Percentiles rank a stretch among this genome's conserved stretches.
These are phyloP conservation scores for Teunomyces atbi DNA, from an alignment of 805 yeast genomes.

Conservation along the genomic window DNA sequence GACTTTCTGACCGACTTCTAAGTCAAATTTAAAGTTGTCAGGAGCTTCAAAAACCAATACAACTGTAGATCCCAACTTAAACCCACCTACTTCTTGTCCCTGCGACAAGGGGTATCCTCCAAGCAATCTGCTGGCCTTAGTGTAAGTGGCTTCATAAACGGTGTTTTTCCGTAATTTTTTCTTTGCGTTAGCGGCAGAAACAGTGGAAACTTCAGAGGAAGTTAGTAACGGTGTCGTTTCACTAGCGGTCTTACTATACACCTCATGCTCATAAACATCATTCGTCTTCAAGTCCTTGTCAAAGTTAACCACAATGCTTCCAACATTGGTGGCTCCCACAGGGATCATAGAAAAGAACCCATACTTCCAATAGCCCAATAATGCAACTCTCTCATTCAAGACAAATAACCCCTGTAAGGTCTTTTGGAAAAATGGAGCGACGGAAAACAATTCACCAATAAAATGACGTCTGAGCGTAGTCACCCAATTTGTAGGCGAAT, in stretches of 20 bases:
- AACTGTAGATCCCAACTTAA: slow-evolving; percentile 94
- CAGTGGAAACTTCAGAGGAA: neutral
- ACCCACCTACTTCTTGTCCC: slow-evolving; percentile 97
- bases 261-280: slow-evolving; percentile 56
- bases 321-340: slow-evolving; percentile 98
- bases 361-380: slow-evolving; percentile 93
- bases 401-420: slow-evolving; percentile 85
- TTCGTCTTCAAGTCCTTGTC: slow-evolving; percentile 90
- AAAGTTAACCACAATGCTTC: slow-evolving; percentile 87
- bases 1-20: slow-evolving; percentile 72
- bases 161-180: slow-evolving; percentile 62
- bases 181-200: slow-evolving; percentile 14
- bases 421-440: slow-evolving; percentile 93
- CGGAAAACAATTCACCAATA: slow-evolving; percentile 92
- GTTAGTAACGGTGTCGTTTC: slow-evolving; percentile 32
- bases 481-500: slow-evolving; percentile 96
- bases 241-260: slow-evolving; percentile 16
- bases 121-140: slow-evolving; percentile 68
- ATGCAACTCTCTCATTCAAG: slow-evolving; percentile 90
- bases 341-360: slow-evolving; percentile 99
- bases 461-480: slow-evolving; percentile 90
- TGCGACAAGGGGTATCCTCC: slow-evolving; percentile 87
- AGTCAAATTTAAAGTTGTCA: slow-evolving; percentile 63
- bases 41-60: slow-evolving; percentile 98
- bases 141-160: slow-evolving; percentile 92